Evolutionary conservation across 371 early-diverging fungal genomes (phyloP), one percentile per base, ranked within the genome.

Genomic region (Lichtheimia ramosa): DNA sequence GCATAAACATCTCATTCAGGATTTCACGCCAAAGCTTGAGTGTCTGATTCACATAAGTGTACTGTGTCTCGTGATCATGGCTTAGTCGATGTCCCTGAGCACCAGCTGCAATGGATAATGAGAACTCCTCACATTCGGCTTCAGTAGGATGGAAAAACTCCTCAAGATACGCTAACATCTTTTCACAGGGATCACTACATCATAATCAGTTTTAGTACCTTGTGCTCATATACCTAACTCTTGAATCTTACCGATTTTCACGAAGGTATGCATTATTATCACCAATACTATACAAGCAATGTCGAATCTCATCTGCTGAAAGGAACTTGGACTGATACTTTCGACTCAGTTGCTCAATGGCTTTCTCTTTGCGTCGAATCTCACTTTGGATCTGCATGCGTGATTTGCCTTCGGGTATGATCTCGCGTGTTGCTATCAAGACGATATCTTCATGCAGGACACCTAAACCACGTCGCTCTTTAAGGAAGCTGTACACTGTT

Each of bases 201-300:
- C 46, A 70, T 57, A 25, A 62, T 3, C 7, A 23, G 15, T 15
- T 51, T 66, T 27, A 51, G 21, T 14, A 43, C 39, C 14, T 51
- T 5, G 16, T 34, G 23, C 24, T 16, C 21, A 25, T 48, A 18
- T 25, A 42, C 43, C 10, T 10, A 10, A 34, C 8, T 16, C 39
- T 25, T 42, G n/a, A 3, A 18, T 48, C 67, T 70, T 77, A 86
- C 88, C 88, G 84, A 68, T 91, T 92, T 18, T 83, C 86, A 58
- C 94, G 78, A 59, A 97, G 76, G 77, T 89, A 98, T n/a, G 92
- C 87, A 76, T 95, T 92, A 71, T 98, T 97, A 65, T 97, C 98
- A 46, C 97, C 96, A 65, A 98, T 96, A 51, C 90, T 90, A 65
- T 96, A 94, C 21, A 98, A 75, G 66, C 96, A 96, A 59, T 86